phyloP scores from a whole-genome alignment of 148 eudicot genomes.

The Tetragonia tetragonoides region DNA sequence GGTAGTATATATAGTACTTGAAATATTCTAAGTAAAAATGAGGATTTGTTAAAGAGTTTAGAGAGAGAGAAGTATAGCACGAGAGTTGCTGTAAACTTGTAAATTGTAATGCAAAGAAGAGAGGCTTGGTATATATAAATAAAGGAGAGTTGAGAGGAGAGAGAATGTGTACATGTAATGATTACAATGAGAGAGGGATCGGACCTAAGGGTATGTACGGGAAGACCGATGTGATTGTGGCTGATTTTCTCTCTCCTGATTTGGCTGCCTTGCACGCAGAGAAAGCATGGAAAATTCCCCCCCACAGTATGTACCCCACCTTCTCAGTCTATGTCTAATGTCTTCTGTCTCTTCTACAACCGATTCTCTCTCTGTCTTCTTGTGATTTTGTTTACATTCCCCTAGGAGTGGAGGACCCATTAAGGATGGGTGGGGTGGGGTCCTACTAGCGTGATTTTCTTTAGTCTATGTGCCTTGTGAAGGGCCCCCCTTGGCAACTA shows the following conservation, averaged over 20 bases:
- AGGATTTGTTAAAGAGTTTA: neutral
- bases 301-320: neutral
- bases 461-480: neutral
- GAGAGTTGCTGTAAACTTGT: too few relatives aligned
- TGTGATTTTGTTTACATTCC: too few relatives aligned
- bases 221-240: neutral
- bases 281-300: neutral
- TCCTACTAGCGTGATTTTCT: neutral
- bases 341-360: neutral
- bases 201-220: neutral
- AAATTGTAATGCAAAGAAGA: neutral
- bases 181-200: neutral
- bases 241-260: too few relatives aligned
- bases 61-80: neutral
- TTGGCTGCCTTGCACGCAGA: neutral
- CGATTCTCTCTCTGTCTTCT: neutral
- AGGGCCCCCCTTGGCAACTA: neutral
- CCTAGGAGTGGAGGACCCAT: too few relatives aligned
- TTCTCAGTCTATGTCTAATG: neutral
- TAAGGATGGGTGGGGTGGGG: neutral
- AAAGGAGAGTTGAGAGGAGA: too few relatives aligned
- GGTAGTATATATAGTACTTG: neutral
- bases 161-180: neutral
- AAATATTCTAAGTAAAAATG: neutral
- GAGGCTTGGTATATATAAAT: neutral